These are phyloP conservation scores for Geosmithia flava DNA, from an alignment of 2,329 filamentous ascomycete genomes.

Conservation along the genomic window DNA sequence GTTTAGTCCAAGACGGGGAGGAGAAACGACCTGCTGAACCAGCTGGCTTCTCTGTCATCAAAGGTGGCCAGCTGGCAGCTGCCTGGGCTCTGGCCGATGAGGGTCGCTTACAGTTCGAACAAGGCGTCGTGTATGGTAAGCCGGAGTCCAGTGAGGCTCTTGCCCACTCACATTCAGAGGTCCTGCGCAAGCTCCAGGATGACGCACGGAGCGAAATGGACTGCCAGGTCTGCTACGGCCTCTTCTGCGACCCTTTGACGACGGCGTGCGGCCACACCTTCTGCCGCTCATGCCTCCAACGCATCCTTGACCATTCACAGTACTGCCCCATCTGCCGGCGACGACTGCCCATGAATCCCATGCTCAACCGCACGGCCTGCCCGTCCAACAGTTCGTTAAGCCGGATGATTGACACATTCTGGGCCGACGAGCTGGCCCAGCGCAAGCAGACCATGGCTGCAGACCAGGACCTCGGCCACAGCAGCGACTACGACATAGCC, in stretches of 20 bases:
- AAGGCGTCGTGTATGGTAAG: slow-evolving; percentile 38
- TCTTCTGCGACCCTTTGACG: slow-evolving; percentile 73
- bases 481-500: slow-evolving; percentile 48
- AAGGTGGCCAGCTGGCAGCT: slow-evolving; percentile 43
- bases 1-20: neutral
- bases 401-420: slow-evolving; percentile 55
- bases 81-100: slow-evolving; percentile 38
- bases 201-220: slow-evolving; percentile 60
- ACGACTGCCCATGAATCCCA: slow-evolving; percentile 36
- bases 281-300: slow-evolving; percentile 66
- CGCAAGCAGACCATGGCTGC: slow-evolving; percentile 41
- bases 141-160: slow-evolving; percentile 2
- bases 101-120: slow-evolving; percentile 44
- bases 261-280: slow-evolving; percentile 84
- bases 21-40: neutral
- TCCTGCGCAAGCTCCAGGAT: slow-evolving; percentile 45
- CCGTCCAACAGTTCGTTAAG: slow-evolving; percentile 51
- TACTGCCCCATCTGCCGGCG: slow-evolving; percentile 74
- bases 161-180: slow-evolving; percentile 1
- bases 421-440: slow-evolving; percentile 49
- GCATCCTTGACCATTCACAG: slow-evolving; percentile 64
- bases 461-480: slow-evolving; percentile 40
- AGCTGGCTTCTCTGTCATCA: slow-evolving; percentile 7
- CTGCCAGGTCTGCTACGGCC: slow-evolving; percentile 76
- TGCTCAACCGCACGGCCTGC: slow-evolving; percentile 24